A percentile compares a stretch with the other conserved stretches of the same genome.
phyloP scores from a whole-genome alignment of 371 early-diverging fungal genomes.

The Rhizopus delemar region DNA sequence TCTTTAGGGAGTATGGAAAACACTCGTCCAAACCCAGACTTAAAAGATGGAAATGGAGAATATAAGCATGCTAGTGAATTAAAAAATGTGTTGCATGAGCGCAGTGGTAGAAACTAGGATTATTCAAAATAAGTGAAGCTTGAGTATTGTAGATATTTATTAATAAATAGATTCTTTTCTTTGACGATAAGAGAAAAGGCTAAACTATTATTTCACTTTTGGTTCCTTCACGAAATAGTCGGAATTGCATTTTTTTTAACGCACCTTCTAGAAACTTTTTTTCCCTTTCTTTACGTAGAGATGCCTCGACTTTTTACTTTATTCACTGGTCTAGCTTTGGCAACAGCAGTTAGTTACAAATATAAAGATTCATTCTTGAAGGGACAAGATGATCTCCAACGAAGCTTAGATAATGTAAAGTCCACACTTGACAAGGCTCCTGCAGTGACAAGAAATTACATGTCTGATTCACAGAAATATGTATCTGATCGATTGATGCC shows the following conservation, averaged over 20 bases:
- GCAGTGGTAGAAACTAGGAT: constrained; percentile 67
- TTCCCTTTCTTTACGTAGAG: not conserved
- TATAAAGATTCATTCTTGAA: constrained; percentile 16
- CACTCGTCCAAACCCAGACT: constrained; percentile 83
- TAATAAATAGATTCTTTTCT: constrained; percentile 1
- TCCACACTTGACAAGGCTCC: constrained; percentile 24
- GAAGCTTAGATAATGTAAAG: constrained; percentile 23
- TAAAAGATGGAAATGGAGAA: constrained; percentile 38
- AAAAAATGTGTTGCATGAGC: constrained; percentile 67
- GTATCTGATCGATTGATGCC: constrained; percentile 29
- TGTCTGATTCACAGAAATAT: constrained; percentile 33
- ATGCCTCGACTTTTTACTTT: constrained; percentile 31
- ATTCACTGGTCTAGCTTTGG: constrained; percentile 26
- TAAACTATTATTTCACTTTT: too few species aligned
- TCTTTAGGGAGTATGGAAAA: constrained; percentile 87
- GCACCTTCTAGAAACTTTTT: not conserved
- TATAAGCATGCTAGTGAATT: constrained; percentile 77
- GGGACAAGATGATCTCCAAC: constrained; percentile 23
- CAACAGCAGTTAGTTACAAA: constrained; percentile 29
- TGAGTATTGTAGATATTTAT: constrained; percentile 1
- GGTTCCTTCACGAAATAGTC: not conserved
- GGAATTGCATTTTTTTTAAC: constrained; percentile 1
- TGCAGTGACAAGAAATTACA: constrained; percentile 12
- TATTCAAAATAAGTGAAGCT: constrained; percentile 26
- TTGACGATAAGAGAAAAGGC: too few species aligned